These are phyloP conservation scores for Crithidia sp. DNA, from an alignment of 208 protist genomes.

Conservation along the genomic window DNA sequence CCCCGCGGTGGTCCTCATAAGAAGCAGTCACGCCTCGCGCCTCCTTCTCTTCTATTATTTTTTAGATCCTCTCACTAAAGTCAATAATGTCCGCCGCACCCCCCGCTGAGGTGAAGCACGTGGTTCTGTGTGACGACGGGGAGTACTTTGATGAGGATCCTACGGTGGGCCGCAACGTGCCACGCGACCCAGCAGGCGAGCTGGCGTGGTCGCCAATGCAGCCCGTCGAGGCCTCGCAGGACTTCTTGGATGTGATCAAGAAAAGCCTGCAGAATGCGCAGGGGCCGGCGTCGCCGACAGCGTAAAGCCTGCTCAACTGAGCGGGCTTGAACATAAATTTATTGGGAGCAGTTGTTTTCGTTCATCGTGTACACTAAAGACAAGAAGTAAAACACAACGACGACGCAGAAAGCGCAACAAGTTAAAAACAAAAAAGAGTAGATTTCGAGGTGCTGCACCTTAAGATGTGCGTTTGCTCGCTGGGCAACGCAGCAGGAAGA, in stretches of 20 bases:
- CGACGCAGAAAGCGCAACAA: neutral
- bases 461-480: too few species aligned
- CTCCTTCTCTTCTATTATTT: too few species aligned
- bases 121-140: conserved; percentile 70
- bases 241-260: conserved; percentile 32
- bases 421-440: too few species aligned
- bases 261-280: conserved; percentile 18
- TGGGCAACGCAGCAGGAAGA: too few species aligned
- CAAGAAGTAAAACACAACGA: neutral
- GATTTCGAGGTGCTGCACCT: too few species aligned
- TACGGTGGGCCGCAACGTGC: conserved; percentile 74
- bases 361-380: neutral
- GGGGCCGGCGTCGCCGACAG: conserved; percentile 11
- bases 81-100: conserved; percentile 4
- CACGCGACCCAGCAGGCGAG: conserved; percentile 56
- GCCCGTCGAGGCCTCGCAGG: conserved; percentile 29
- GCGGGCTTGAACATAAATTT: neutral
- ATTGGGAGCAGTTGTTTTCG: neutral
- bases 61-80: too few species aligned
- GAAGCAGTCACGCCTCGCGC: too few species aligned
- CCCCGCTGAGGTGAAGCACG: conserved; percentile 30
- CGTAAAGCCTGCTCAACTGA: neutral
- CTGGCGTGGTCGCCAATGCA: conserved; percentile 50
- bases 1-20: too few species aligned
- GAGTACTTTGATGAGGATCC: conserved; percentile 88